Evolutionary conservation across 2,329 filamentous ascomycete genomes (phyloP).

Genomic region (Epichloe bromicola): DNA sequence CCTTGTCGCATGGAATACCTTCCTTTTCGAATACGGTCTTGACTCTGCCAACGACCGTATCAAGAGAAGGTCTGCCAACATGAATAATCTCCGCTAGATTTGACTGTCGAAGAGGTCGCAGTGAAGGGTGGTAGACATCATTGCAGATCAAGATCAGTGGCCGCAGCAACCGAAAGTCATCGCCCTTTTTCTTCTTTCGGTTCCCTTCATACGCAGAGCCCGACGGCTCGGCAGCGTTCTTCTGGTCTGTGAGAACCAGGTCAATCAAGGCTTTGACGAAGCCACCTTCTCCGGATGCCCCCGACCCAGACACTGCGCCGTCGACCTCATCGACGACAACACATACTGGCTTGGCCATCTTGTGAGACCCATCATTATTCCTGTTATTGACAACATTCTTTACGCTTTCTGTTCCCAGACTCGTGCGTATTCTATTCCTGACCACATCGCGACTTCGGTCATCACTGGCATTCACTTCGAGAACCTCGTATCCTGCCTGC

Average conservation of each 20-base stretch:
- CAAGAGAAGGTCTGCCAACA: constrained; percentile 75
- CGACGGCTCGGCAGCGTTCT: constrained; percentile 40
- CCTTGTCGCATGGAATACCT: constrained; percentile 74
- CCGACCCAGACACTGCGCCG: constrained; percentile 73
- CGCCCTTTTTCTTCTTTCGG: constrained; percentile 57
- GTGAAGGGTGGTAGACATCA: constrained; percentile 83
- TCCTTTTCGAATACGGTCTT: constrained; percentile 81
- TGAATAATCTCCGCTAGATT: constrained; percentile 80
- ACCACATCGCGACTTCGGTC: constrained; percentile 85
- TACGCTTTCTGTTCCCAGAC: constrained; percentile 87
- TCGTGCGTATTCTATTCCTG: constrained; percentile 79
- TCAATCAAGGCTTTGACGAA: constrained; percentile 95
- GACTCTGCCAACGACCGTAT: constrained; percentile 70
- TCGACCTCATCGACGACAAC: constrained; percentile 96
- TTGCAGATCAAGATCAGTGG: constrained; percentile 94
- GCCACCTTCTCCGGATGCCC: constrained; percentile 71
- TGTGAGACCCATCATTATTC: constrained; percentile 43
- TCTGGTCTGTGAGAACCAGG: constrained; percentile 73
- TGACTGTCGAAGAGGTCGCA: constrained; percentile 77
- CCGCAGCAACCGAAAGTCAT: constrained; percentile 75
- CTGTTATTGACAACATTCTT: constrained; percentile 54
- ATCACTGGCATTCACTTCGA: constrained; percentile 97
- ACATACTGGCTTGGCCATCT: constrained; percentile 74
- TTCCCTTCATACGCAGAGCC: constrained; percentile 8
- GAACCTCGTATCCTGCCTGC: constrained; percentile 89